A percentile compares a stretch with the other conserved stretches of the same genome.
Evolutionary conservation across 139 green algal genomes (phyloP).

Genomic region (Picochlorum sp.): DNA sequence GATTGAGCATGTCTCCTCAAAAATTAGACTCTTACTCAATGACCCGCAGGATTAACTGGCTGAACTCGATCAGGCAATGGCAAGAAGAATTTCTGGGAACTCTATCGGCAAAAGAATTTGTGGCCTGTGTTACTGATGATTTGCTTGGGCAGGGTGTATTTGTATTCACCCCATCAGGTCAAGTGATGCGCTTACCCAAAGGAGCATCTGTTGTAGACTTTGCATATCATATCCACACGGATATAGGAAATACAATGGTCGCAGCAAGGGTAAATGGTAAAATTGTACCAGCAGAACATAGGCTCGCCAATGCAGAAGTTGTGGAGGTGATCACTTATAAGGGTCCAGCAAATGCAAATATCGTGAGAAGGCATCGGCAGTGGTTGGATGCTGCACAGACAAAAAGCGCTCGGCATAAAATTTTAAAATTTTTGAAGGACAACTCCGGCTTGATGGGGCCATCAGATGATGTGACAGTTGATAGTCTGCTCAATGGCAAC

Average conservation of each 20-base stretch:
- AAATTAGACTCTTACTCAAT: constrained; percentile 23
- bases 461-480: background rate
- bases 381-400: constrained; percentile 41
- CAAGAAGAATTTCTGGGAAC: constrained; percentile 76
- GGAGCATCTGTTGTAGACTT: constrained; percentile 84
- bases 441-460: constrained; percentile 17
- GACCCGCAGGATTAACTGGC: constrained; percentile 51
- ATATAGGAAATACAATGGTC: constrained; percentile 75
- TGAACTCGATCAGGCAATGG: constrained; percentile 69
- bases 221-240: constrained; percentile 79
- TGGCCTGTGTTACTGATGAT: constrained; percentile 73
- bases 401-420: constrained; percentile 53
- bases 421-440: constrained; percentile 56
- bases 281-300: constrained; percentile 36
- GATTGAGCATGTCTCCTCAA: background rate
- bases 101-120: constrained; percentile 72
- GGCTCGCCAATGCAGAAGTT: constrained; percentile 72
- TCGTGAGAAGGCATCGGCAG: constrained; percentile 30
- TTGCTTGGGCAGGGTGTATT: constrained; percentile 70
- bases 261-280: constrained; percentile 69
- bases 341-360: constrained; percentile 23
- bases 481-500: background rate
- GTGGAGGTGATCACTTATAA: constrained; percentile 68
- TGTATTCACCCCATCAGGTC: constrained; percentile 66
- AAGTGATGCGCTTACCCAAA: constrained; percentile 67